Percentiles rank a stretch among this genome's conserved stretches.
phyloP scores from a whole-genome alignment of 345 rosid species.

The Atalantia buxifolia region DNA sequence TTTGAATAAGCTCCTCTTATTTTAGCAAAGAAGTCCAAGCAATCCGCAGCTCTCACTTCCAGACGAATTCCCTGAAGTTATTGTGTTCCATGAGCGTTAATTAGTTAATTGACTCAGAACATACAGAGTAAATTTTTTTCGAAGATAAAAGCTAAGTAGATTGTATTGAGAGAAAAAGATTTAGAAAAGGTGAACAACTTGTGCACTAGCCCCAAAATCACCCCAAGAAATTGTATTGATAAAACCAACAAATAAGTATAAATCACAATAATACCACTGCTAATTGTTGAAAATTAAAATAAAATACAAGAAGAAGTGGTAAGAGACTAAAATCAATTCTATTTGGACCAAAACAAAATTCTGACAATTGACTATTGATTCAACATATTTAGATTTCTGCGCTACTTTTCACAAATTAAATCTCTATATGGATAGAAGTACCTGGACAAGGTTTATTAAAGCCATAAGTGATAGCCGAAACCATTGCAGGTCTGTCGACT shows the following conservation, averaged over 20 bases:
- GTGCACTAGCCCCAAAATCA: too few relatives aligned
- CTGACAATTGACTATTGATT: not conserved
- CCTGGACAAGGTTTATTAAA: slow-evolving; percentile 85
- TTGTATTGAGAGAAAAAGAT: too few relatives aligned
- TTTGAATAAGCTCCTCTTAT: not conserved
- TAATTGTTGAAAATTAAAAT: not conserved
- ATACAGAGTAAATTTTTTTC: not conserved
- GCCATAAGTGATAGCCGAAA: slow-evolving; percentile 67
- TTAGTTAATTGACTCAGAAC: not conserved
- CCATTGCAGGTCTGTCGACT: slow-evolving; percentile 61
- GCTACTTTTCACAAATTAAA: not conserved
- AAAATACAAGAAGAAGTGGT: not conserved
- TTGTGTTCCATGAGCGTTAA: not conserved
- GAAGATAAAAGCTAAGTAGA: too few relatives aligned
- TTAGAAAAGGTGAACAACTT: too few relatives aligned
- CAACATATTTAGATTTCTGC: not conserved
- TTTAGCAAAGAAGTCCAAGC: not conserved
- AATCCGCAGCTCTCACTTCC: not conserved
- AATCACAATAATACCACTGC: not conserved
- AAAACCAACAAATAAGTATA: not conserved
- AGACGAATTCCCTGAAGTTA: not conserved
- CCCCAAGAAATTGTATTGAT: not conserved
- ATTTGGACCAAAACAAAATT: not conserved
- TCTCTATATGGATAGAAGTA: slow-evolving; percentile 17
- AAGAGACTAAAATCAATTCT: not conserved